phyloP scores from a whole-genome alignment of 2,329 filamentous ascomycete species.

The Sporothrix luriei region DNA sequence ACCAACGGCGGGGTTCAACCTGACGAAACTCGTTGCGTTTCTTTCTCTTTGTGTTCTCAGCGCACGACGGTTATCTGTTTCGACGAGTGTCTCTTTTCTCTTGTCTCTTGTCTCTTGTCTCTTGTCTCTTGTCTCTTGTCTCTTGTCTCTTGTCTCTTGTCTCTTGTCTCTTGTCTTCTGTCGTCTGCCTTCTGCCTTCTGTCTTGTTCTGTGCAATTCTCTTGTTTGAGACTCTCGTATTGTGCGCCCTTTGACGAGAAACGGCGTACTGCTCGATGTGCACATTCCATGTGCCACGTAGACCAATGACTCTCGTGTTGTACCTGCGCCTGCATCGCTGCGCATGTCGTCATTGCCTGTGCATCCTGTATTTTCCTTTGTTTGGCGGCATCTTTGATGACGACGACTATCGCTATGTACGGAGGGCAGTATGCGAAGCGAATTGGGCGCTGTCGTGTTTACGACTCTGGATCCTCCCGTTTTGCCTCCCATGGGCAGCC shows the following conservation, averaged over 20 bases:
- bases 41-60: background rate
- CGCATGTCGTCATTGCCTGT: background rate
- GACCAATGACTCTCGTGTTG: background rate
- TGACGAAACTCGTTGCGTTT: background rate
- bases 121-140: too few species aligned
- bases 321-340: background rate
- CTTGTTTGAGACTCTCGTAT: background rate
- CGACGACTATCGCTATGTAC: background rate
- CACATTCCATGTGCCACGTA: background rate
- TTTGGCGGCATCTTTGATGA: background rate
- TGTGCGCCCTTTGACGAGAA: background rate
- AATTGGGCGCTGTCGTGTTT: background rate
- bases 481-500: constrained; percentile 16
- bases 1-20: background rate
- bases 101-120: too few species aligned
- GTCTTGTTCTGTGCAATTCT: background rate
- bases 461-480: background rate
- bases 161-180: background rate
- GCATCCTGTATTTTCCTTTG: background rate
- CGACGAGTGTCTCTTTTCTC: too few species aligned
- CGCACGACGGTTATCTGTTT: background rate
- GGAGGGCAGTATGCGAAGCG: background rate
- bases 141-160: too few species aligned
- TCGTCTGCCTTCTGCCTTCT: background rate
- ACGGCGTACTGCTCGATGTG: background rate